Conservation (phyloP, 2,329 filamentous ascomycete genomes). For the Fusarium sp. region DNA sequence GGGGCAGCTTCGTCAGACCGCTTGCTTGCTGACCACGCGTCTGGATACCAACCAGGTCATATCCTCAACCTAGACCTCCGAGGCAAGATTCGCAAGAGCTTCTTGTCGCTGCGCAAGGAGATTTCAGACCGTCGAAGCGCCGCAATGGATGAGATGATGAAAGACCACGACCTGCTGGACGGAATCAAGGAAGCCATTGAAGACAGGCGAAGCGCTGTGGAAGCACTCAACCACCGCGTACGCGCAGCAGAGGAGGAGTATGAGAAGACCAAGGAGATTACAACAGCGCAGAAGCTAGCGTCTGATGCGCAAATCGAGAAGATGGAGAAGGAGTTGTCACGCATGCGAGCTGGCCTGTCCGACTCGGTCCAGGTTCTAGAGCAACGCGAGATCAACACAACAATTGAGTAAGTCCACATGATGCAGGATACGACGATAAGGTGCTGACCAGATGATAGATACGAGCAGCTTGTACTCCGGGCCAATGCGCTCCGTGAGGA, state of each 20-base stretch:
- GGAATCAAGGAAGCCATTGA: constrained; percentile 97
- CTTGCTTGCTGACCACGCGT: constrained; percentile 79
- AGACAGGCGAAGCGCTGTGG: constrained; percentile 91
- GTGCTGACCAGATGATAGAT: constrained; percentile 58
- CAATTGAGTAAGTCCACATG: constrained; percentile 77
- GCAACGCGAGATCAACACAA: constrained; percentile 94
- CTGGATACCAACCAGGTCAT: constrained; percentile 88
- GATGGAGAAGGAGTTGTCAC: constrained; percentile 97
- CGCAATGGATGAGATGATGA: constrained; percentile 89
- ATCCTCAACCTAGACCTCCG: constrained; percentile 89
- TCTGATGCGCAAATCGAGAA: constrained; percentile 96
- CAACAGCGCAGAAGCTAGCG: constrained; percentile 83
- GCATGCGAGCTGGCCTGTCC: constrained; percentile 82
- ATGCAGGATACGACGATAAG: neutral
- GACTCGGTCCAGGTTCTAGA: constrained; percentile 92
- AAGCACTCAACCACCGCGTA: constrained; percentile 86
- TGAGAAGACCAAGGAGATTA: constrained; percentile 87
- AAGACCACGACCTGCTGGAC: constrained; percentile 91
- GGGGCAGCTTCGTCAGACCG: constrained; percentile 67
- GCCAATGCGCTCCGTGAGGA: constrained; percentile 90
- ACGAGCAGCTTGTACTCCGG: constrained; percentile 87
- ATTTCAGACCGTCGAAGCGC: constrained; percentile 86
- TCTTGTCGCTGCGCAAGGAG: constrained; percentile 82
- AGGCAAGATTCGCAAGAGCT: constrained; percentile 78
- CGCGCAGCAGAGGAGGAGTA: constrained; percentile 91